Conservation (phyloP, 164 flowering plant genomes). For the Protea cynaroides region DNA sequence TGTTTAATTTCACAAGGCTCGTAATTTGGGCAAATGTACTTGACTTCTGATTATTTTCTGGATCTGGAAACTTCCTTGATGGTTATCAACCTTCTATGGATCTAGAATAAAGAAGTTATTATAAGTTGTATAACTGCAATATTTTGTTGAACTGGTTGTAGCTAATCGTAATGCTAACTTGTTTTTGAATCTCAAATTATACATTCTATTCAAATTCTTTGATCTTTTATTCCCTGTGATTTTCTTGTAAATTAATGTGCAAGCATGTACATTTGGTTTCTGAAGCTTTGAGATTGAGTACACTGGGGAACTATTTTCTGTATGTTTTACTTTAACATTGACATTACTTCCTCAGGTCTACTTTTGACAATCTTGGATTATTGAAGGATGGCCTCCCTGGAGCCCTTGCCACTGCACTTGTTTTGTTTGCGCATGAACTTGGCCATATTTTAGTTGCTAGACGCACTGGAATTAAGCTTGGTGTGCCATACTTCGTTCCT, state of each 20-base stretch:
- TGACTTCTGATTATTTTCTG: too few relatives aligned
- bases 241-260: background rate
- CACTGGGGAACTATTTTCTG: background rate
- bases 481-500: conserved; percentile 88
- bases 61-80: too few relatives aligned
- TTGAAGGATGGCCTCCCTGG: conserved; percentile 82
- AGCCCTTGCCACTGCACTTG: conserved; percentile 76
- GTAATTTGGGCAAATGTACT: too few relatives aligned
- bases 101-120: background rate
- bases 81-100: background rate
- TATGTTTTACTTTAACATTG: conserved; percentile 4
- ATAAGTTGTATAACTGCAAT: background rate
- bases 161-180: background rate
- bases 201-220: too few relatives aligned
- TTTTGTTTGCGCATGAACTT: conserved; percentile 82
- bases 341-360: conserved; percentile 46
- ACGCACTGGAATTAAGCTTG: conserved; percentile 66
- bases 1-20: background rate
- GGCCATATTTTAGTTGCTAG: conserved; percentile 70
- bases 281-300: background rate
- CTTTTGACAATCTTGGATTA: conserved; percentile 69
- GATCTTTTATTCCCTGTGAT: background rate
- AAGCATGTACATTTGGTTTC: background rate
- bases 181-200: too few relatives aligned
- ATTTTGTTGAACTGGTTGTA: background rate